Conservation (phyloP, 371 early-diverging fungal species). For the Phascolomyces articulosus region DNA sequence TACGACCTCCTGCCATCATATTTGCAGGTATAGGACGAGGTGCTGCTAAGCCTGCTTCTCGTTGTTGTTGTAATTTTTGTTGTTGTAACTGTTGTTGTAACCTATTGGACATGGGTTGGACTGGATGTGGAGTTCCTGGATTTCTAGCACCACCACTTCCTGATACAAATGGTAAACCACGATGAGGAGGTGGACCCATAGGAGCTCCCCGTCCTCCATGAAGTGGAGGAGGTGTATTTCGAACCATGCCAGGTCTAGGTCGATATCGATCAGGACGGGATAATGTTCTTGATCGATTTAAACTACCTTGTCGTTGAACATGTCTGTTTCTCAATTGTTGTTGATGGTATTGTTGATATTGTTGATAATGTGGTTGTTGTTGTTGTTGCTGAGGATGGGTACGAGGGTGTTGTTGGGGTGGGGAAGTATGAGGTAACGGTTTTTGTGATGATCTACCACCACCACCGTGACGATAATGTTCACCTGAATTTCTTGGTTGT, state of each 20-base stretch:
- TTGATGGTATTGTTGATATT: conserved; percentile 8
- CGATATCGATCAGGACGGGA: conserved; percentile 52
- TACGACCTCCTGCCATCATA: background rate
- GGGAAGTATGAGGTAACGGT: background rate
- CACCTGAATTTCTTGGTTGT: background rate
- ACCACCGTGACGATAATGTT: background rate
- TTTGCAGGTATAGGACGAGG: conserved; percentile 13
- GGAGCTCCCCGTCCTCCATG: too few relatives aligned
- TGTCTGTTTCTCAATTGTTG: conserved; percentile 11
- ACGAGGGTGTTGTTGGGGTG: conserved; percentile 3
- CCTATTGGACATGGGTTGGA: conserved; percentile 40
- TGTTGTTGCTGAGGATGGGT: background rate
- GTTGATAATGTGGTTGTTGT: background rate
- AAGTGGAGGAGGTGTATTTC: conserved; percentile 34
- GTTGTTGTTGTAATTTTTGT: conserved; percentile 32
- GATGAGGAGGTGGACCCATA: background rate
- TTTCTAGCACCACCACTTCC: too few relatives aligned
- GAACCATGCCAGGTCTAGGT: conserved; percentile 46
- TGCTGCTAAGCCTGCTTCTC: conserved; percentile 18
- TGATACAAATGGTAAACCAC: conserved; percentile 3
- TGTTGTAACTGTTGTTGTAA: conserved; percentile 43
- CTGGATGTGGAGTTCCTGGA: background rate
- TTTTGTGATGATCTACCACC: background rate
- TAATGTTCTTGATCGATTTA: conserved; percentile 40
- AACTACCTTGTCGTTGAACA: conserved; percentile 6